Base-by-base conservation (phyloP, 768 basidiomycete species). In the Tricholoma flavovirens region DNA sequence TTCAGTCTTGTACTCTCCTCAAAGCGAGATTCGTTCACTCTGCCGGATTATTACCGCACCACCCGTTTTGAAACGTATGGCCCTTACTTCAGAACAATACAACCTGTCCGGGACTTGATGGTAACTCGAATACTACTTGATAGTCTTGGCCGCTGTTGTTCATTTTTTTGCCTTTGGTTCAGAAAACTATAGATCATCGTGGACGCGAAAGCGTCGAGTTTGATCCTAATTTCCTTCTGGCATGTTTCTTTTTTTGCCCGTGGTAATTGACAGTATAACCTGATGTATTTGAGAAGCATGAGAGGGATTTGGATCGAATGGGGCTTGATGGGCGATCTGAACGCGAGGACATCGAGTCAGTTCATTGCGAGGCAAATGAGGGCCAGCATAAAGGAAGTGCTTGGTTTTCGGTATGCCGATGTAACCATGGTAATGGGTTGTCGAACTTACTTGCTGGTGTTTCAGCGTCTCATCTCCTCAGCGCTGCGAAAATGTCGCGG, bases 161-260 rank as follows among this genome's bases (percentile, higher is more conserved):
- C 5, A 5, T 5, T 26, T 40, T 32, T 15, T 42, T 42, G 3
- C 40, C n/a, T 24, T 11, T 22, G n/a, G 6, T 53, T n/a, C 51
- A 53, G 51, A 53, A 30, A 29, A 53, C 51, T 9, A 53, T 53
- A 22, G 51, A 53, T 29, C 38, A 19, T 53, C 35, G 51, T 24
- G 51, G 51, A 42, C 51, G 51, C 5, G 51, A 52, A 40, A 52
- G 51, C 22, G 26, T 38, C 22, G 51, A 38, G 21, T 52, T 38
- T 52, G 51, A 40, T 19, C 35, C 21, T 7, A 40, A 40, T 24
- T 52, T 52, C n/a, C 35, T 52, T 32, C n/a, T 40, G 21, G 51
- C 21, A 52, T 17, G 51, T 38, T 8, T 52, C 14, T 38, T 40
- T 52, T 22, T 38, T 40, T 52, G 19, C 51, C 12, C 9, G 5